Base-by-base conservation (phyloP, 345 rosid genomes). In the Lenwebbia sp. region DNA sequence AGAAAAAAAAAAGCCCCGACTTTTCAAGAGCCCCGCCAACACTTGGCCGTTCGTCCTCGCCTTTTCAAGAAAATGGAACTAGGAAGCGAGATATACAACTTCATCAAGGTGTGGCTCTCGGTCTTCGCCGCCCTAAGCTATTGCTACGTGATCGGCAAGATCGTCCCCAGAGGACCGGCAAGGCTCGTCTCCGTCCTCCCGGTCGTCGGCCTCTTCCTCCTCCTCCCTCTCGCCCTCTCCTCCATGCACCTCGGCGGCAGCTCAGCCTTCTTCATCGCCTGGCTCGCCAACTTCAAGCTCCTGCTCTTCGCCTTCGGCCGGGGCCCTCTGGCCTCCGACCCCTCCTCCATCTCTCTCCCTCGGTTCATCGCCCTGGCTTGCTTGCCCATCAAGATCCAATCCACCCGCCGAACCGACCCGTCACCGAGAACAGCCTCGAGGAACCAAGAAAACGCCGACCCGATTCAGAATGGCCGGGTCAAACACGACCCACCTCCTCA, bases 281-380 rank as follows among this genome's bases (percentile, higher is more conserved):
- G 89, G 89, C 92, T 91, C 3, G 87, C 90, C 23, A 91, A 89
- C 86, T 88, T 91, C 90, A 87, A 89, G 87, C 89, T 91, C 83
- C 57, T 91, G 30, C 83, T 89, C 47, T 84, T 91, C n/a, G 90
- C 89, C 47, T 91, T 88, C 25, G 87, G 85, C 19, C 60, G 70
- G 83, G 91, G 91, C 25, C 92, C 92, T 6, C 58, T 91, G n/a
- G 82, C 85, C 7, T 70, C 89, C 53, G 54, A 89, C 54, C 87
- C 88, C 23, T 70, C 85, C 14, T 74, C 85, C 15, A 54, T 83
- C 70, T 53, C 88, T 53, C 54, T 89, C 22, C 81, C 26, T 21
- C 50, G 56, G 44, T 89, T 89, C 82, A 41, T 82, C 54, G 85
- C 85, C 8, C 41, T 87, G 75, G 86, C 91, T 14, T 86, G 85